These are phyloP conservation scores for Fusarium fujikuroi DNA, from an alignment of 2,329 filamentous ascomycete species.

Conservation along the genomic window DNA sequence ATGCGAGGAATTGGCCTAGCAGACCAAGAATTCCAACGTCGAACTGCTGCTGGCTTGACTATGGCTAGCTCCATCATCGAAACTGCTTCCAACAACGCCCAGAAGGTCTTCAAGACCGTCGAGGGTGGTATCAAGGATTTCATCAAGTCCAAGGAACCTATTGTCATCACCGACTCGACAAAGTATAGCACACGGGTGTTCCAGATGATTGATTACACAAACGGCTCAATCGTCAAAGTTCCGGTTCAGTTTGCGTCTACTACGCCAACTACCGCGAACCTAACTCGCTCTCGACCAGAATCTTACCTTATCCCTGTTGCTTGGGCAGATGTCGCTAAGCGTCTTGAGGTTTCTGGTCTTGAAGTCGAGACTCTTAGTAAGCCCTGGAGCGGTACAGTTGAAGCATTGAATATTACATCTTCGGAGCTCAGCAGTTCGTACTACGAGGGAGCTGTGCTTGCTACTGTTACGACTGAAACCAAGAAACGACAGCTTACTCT, in stretches of 20 bases:
- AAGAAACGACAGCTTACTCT: conserved; percentile 35
- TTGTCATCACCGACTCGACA: conserved; percentile 46
- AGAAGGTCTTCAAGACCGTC: conserved; percentile 41
- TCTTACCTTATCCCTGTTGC: conserved; percentile 46
- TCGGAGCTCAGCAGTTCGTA: conserved; percentile 33
- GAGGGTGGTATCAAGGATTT: conserved; percentile 44
- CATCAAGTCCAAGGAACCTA: conserved; percentile 41
- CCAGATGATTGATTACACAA: conserved; percentile 42
- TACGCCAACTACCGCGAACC: conserved; percentile 42
- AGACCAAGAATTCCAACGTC: conserved; percentile 47
- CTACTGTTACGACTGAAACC: conserved; percentile 35
- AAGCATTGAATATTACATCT: conserved; percentile 43
- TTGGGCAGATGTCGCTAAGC: conserved; percentile 45
- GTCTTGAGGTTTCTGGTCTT: conserved; percentile 41
- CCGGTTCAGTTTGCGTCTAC: conserved; percentile 46
- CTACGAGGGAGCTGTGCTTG: conserved; percentile 44
- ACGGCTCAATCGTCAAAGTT: conserved; percentile 43
- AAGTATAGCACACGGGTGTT: conserved; percentile 34
- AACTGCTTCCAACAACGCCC: conserved; percentile 45
- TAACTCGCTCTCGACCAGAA: conserved; percentile 46
- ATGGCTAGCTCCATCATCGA: conserved; percentile 46
- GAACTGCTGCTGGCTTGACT: conserved; percentile 43
- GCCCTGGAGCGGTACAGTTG: conserved; percentile 42
- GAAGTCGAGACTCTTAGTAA: conserved; percentile 39
- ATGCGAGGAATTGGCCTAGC: conserved; percentile 47